phyloP scores from a whole-genome alignment of 2,329 filamentous ascomycete genomes.

The Sporothrix euskadiensis region DNA sequence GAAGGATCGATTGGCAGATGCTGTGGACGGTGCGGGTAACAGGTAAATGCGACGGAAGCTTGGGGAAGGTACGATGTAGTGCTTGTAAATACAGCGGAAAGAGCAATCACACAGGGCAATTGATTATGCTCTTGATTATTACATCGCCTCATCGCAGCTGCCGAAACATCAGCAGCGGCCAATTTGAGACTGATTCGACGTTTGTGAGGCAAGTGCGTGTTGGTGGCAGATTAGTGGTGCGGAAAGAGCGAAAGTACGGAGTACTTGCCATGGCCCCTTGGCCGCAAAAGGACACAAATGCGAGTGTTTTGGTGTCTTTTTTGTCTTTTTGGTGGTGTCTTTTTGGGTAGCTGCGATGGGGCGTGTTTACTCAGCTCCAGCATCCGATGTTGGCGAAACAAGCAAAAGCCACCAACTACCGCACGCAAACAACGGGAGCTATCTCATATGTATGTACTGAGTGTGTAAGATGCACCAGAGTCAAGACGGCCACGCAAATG shows the following conservation, averaged over 20 bases:
- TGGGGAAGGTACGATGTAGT: background rate
- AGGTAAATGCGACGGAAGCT: background rate
- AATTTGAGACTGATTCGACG: background rate
- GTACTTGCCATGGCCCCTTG: constrained; percentile 1
- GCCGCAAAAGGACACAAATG: constrained; percentile 3
- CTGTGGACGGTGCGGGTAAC: background rate
- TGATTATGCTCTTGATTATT: background rate
- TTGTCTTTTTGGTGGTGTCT: background rate
- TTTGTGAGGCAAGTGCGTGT: background rate
- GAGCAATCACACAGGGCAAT: background rate
- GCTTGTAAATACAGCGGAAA: constrained; percentile 12
- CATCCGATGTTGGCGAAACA: constrained; percentile 7
- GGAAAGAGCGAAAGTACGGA: background rate
- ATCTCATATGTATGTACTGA: background rate
- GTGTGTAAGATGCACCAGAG: too few relatives aligned
- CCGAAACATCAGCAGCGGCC: background rate
- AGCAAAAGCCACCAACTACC: constrained; percentile 1
- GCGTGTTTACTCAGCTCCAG: constrained; percentile 24
- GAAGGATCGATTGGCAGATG: background rate
- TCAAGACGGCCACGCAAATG: background rate
- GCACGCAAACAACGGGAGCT: background rate
- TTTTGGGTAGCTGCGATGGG: background rate
- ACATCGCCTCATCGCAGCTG: background rate
- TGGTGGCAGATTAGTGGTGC: constrained; percentile 13
- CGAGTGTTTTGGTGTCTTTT: background rate